Conservation (phyloP, 179 eudicot genomes). For the Drosera spatulata region DNA sequence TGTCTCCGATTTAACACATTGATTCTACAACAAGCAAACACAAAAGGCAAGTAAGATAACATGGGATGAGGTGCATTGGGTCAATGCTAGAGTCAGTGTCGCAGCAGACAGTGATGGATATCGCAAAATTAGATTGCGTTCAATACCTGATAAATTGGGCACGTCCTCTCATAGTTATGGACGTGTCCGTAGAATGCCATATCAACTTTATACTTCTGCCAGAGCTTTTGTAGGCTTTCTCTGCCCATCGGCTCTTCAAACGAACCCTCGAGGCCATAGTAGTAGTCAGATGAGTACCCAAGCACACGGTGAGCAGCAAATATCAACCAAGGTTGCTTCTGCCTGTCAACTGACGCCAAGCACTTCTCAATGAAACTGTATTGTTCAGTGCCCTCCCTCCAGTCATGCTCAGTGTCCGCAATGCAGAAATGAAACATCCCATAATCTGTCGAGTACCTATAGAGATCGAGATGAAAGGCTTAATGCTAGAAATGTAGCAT, state of each 20-base stretch:
- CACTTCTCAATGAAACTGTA: slow-evolving; percentile 59
- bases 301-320: slow-evolving; percentile 69
- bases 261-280: slow-evolving; percentile 46
- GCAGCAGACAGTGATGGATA: too few species aligned
- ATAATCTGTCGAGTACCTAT: slow-evolving; percentile 54
- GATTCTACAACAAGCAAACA: slow-evolving; percentile 27
- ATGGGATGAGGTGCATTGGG: too few species aligned
- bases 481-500: too few species aligned
- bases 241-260: slow-evolving; percentile 75
- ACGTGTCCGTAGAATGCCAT: slow-evolving; percentile 65
- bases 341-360: slow-evolving; percentile 57
- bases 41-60: too few species aligned
- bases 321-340: slow-evolving; percentile 62
- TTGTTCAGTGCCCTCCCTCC: slow-evolving; percentile 66
- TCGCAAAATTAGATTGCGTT: too few species aligned
- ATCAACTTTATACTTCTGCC: slow-evolving; percentile 80
- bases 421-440: slow-evolving; percentile 73
- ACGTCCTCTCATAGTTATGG: slow-evolving; percentile 66
- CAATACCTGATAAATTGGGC: slow-evolving; percentile 64
- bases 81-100: too few species aligned
- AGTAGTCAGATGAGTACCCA: slow-evolving; percentile 45
- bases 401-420: slow-evolving; percentile 68
- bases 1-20: slow-evolving; percentile 43
- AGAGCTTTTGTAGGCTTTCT: slow-evolving; percentile 64
- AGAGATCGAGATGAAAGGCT: too few species aligned